Evolutionary conservation across 2,329 filamentous ascomycete species (phyloP), one percentile per base, ranked within the genome.

Genomic region (Lanzia echinophila): DNA sequence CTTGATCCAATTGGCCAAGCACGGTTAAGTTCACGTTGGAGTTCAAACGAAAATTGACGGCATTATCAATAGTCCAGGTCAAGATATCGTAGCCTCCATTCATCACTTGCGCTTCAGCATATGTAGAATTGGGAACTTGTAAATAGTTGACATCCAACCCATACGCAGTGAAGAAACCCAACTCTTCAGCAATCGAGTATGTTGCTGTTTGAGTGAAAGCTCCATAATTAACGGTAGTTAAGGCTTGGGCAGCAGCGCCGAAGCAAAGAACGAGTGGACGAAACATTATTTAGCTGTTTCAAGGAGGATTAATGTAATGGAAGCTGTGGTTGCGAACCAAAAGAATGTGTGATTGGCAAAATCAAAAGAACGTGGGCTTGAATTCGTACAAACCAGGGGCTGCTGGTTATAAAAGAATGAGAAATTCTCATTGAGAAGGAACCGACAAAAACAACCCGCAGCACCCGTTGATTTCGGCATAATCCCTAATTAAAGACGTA

Each of bases 11-110:
- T 11, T 41, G 38, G 2, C 38, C 38, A 3, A 41, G 38, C n/a
- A 68, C 63, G 6, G 67, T 67, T 7, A 69, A 42, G 22, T 50
- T 58, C 49, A 62, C 38, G 19, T 61, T 56, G 20, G 59, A 62
- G 47, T 68, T 68, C 44, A 67, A 64, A 11, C 64, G 58, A 28
- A 65, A 61, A 47, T 67, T 68, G 33, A 67, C 61, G 4, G 60
- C 60, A 50, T 68, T 67, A 56, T 67, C 64, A 34, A 67, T 62
- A 4, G 64, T 66, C 28, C 62, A 64, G 15, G 62, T 66, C 5
- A 68, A 54, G 36, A 68, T 59, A 53, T 67, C 64, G 42, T 66
- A 68, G 11, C 56, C 54, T 7, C 64, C 66, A 50, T 65, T 41
- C 10, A 41, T 15, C 10, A 41, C 38, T 20, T 41, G 38, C 19